These are phyloP conservation scores for Stentor coeruleus DNA, from an alignment of 73 alveolate species.

Conservation along the genomic window DNA sequence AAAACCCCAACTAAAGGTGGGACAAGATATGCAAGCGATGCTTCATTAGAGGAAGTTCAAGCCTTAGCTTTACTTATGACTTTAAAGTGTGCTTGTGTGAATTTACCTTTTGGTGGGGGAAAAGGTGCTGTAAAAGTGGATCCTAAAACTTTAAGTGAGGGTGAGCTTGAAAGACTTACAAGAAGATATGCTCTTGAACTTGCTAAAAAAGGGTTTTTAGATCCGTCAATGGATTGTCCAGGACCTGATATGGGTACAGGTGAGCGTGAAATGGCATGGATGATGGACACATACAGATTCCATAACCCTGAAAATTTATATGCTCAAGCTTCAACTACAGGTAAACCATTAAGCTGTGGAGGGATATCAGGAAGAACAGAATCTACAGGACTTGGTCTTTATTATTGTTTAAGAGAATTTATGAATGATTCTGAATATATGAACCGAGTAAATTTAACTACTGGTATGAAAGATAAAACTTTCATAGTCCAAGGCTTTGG, in stretches of 20 bases:
- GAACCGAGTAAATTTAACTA: slow-evolving; percentile 40
- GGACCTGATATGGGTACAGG: slow-evolving; percentile 91
- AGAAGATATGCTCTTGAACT: slow-evolving; percentile 75
- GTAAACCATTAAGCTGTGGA: slow-evolving; percentile 71
- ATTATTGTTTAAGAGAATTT: slow-evolving; percentile 72
- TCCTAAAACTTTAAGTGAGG: slow-evolving; percentile 48
- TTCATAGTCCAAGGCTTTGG: slow-evolving; percentile 83
- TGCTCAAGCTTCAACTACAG: slow-evolving; percentile 77
- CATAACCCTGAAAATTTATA: slow-evolving; percentile 64
- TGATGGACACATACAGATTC: slow-evolving; percentile 74
- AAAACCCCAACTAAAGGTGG: slow-evolving; percentile 79
- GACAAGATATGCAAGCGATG: slow-evolving; percentile 56
- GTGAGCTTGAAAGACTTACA: slow-evolving; percentile 67
- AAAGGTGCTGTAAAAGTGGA: slow-evolving; percentile 74
- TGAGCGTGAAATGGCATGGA: slow-evolving; percentile 83
- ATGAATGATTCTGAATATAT: slow-evolving; percentile 49
- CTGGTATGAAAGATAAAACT: slow-evolving; percentile 70
- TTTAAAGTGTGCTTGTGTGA: slow-evolving; percentile 57
- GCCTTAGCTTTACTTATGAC: slow-evolving; percentile 71
- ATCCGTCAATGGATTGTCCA: slow-evolving; percentile 70
- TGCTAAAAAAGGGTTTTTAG: slow-evolving; percentile 70
- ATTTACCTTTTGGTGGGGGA: slow-evolving; percentile 80
- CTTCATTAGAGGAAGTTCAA: slow-evolving; percentile 56
- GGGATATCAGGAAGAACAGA: slow-evolving; percentile 88
- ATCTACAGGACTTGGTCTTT: slow-evolving; percentile 86